These are phyloP conservation scores for Citrullus colocynthis DNA, from an alignment of 306 rosid species.

Conservation along the genomic window DNA sequence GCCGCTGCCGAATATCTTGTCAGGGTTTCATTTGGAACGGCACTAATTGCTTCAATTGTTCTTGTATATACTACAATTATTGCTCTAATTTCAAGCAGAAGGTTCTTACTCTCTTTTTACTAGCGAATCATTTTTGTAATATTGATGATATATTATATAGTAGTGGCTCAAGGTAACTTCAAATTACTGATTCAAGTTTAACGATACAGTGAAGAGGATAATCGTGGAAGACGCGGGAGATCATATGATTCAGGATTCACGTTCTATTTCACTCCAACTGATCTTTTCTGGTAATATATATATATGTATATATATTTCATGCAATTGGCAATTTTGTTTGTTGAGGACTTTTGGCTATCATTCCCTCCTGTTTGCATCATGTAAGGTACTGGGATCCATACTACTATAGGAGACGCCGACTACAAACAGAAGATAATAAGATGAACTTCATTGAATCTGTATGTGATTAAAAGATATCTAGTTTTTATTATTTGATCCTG, in stretches of 20 bases:
- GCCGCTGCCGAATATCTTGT: conserved; percentile 67
- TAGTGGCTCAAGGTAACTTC: background rate
- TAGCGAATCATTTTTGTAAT: background rate
- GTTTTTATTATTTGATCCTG: background rate
- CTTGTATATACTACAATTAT: conserved; percentile 88
- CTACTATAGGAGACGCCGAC: conserved; percentile 64
- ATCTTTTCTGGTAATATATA: conserved; percentile 65
- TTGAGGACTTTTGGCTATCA: conserved; percentile 13
- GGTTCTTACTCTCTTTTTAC: conserved; percentile 23
- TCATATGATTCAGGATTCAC: conserved; percentile 71
- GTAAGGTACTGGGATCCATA: conserved; percentile 98
- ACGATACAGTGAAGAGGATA: conserved; percentile 69
- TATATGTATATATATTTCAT: background rate
- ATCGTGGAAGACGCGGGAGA: conserved; percentile 87
- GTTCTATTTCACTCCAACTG: conserved; percentile 59
- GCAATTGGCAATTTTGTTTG: background rate
- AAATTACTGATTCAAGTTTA: conserved; percentile 17
- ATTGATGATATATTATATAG: background rate
- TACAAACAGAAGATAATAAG: conserved; percentile 57
- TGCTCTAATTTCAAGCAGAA: conserved; percentile 71
- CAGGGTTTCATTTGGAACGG: conserved; percentile 94
- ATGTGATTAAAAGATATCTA: conserved; percentile 24
- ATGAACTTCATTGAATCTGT: conserved; percentile 89
- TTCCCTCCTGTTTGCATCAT: conserved; percentile 5
- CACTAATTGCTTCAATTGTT: conserved; percentile 82